A percentile compares a stretch with the other conserved stretches of the same genome.
Evolutionary conservation across 2,329 filamentous ascomycete genomes (phyloP).

Genomic region (Botrytis squamosa): DNA sequence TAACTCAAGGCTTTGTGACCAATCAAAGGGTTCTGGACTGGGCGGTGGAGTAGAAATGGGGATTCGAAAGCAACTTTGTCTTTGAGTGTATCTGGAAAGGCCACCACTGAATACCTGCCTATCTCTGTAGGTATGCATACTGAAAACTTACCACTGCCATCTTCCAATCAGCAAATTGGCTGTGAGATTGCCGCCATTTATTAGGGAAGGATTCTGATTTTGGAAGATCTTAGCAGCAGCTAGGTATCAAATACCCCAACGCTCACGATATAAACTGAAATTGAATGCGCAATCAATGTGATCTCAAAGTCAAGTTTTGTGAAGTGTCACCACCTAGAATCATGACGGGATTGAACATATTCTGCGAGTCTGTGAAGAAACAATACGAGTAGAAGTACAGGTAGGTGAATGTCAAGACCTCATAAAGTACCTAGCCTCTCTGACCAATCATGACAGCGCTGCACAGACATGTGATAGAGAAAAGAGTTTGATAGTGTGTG

Average conservation of each 20-base stretch:
- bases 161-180: not conserved
- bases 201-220: not conserved
- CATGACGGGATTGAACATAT: not conserved
- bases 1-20: not conserved
- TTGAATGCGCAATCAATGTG: not conserved
- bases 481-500: not conserved
- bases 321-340: not conserved
- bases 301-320: not conserved
- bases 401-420: not conserved
- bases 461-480: not conserved
- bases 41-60: not conserved
- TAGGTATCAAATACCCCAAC: not conserved
- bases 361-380: not conserved
- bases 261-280: not conserved
- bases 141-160: not conserved
- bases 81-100: not conserved
- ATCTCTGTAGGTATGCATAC: not conserved
- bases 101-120: not conserved
- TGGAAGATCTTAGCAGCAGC: not conserved
- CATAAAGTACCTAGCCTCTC: not conserved
- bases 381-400: not conserved
- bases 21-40: not conserved
- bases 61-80: not conserved
- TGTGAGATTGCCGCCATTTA: not conserved
- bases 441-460: not conserved